Base-by-base conservation (phyloP, 2,329 filamentous ascomycete genomes). In the Apiospora saccharicola region DNA sequence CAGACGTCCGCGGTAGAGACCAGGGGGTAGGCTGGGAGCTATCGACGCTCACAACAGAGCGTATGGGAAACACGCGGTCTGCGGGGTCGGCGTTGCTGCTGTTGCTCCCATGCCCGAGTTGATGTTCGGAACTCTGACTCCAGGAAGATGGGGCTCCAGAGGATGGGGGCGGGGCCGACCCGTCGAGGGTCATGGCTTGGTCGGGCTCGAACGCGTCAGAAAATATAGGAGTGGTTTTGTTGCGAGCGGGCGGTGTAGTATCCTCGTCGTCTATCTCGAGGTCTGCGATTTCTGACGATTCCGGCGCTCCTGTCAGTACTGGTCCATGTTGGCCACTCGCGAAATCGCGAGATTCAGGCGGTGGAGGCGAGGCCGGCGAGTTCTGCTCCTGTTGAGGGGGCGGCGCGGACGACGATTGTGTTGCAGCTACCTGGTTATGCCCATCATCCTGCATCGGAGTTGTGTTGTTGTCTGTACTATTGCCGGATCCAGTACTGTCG, bases 51-150 rank as follows among this genome's bases (percentile, higher is more conserved):
- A 96, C 86, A 61, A 94, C 91, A n/a, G 93, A 95, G 68, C 93
- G 90, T 44, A 96, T 93, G n/a, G 93, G 93, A 72, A 93, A 96
- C 6, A 96, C 92, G 71, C 92, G 88, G 77, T 95, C 87, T 44
- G 81, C 80, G 41, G 79, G 78, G 68, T 84, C 82, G 30, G 79
- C 77, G 68, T 75, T 78, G 71, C 75, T 79, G 70, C 76, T 79
- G 16, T 78, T 75, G 71, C 78, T 79, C 46, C 74, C 75, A 67
- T 82, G 76, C 19, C 80, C 79, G 5, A 79, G 77, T 70, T 85
- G 85, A 53, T 76, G 81, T 43, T 87, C 86, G 2, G 85, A 86
- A 49, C 78, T 77, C 12, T 78, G 75, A 71, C 85, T 86, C 82
- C 81, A 84, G 22, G 85, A 83, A 2, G 85, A 86, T 70, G 81